Percentiles rank a stretch among this genome's conserved stretches.
These are phyloP conservation scores for Tylopilus orsonianus DNA, from an alignment of 1,284 basidiomycete species.

Conservation along the genomic window DNA sequence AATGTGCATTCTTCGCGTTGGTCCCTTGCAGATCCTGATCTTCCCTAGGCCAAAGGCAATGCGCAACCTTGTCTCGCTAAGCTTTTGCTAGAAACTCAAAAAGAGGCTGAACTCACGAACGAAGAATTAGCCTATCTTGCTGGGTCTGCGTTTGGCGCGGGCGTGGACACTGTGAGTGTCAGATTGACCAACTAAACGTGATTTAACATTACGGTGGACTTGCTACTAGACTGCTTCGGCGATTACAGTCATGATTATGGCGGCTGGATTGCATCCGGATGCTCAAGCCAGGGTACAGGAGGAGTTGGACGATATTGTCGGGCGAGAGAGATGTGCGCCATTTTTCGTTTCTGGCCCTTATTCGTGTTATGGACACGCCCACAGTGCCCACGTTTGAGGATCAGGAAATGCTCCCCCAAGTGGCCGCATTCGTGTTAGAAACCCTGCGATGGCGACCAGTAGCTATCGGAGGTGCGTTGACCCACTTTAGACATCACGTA, in stretches of 20 bases:
- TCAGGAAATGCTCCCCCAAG: conserved; percentile 21
- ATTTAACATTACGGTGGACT: too few relatives aligned
- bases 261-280: conserved; percentile 42
- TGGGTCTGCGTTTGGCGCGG: conserved; percentile 43
- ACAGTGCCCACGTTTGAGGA: conserved; percentile 27
- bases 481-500: not conserved
- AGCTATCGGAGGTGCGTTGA: conserved; percentile 19
- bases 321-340: conserved; percentile 35
- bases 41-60: conserved; percentile 13
- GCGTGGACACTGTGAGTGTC: conserved; percentile 37
- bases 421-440: conserved; percentile 34
- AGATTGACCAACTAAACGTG: not conserved
- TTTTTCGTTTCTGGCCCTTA: not conserved
- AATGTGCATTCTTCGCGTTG: too few relatives aligned
- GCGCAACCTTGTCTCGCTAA: conserved; percentile 19
- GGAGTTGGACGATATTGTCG: conserved; percentile 42
- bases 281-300: conserved; percentile 41
- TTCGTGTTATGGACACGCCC: not conserved
- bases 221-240: conserved; percentile 27
- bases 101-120: conserved; percentile 12
- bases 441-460: conserved; percentile 34
- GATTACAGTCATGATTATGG: conserved; percentile 44
- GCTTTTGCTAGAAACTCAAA: conserved; percentile 23
- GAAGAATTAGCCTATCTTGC: conserved; percentile 35
- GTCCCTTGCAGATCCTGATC: not conserved